phyloP scores from a whole-genome alignment of 2,329 filamentous ascomycete genomes.

The Aspergillus proliferans region DNA sequence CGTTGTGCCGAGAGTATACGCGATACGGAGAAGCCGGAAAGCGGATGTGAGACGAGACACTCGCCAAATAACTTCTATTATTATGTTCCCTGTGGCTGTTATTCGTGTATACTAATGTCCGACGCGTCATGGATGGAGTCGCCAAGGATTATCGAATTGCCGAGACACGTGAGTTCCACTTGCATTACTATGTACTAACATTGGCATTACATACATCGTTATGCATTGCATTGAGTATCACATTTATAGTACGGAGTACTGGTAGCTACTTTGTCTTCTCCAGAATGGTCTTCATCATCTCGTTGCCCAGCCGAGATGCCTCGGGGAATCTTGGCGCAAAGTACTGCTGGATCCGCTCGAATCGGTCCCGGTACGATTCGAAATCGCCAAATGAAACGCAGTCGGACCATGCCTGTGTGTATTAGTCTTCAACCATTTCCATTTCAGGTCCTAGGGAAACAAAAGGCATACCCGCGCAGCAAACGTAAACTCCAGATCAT shows the following conservation, averaged over 20 bases:
- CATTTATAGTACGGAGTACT: not conserved
- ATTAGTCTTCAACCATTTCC: not conserved
- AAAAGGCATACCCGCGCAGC: slow-evolving; percentile 61
- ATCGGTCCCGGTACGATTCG: slow-evolving; percentile 84
- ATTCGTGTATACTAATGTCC: no score
- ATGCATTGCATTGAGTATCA: not conserved
- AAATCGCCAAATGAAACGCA: slow-evolving; percentile 88
- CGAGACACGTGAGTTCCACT: no score
- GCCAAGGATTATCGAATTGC: not conserved
- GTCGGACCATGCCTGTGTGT: slow-evolving; percentile 73
- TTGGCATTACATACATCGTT: not conserved
- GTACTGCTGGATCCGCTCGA: slow-evolving; percentile 82
- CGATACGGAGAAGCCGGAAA: no score
- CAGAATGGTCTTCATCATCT: slow-evolving; percentile 94
- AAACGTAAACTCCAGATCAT: slow-evolving; percentile 97
- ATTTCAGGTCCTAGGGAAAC: not conserved
- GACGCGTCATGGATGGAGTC: not conserved
- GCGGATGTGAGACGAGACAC: no score
- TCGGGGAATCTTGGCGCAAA: slow-evolving; percentile 87
- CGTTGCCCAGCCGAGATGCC: slow-evolving; percentile 80
- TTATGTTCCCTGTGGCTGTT: no score
- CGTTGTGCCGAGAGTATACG: no score
- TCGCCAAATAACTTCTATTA: no score
- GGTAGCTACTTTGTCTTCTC: slow-evolving; percentile 56
- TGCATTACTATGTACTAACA: no score